Conservation (phyloP, 1,139 yeast genomes). For the Magnusiomyces tetraspermus region DNA sequence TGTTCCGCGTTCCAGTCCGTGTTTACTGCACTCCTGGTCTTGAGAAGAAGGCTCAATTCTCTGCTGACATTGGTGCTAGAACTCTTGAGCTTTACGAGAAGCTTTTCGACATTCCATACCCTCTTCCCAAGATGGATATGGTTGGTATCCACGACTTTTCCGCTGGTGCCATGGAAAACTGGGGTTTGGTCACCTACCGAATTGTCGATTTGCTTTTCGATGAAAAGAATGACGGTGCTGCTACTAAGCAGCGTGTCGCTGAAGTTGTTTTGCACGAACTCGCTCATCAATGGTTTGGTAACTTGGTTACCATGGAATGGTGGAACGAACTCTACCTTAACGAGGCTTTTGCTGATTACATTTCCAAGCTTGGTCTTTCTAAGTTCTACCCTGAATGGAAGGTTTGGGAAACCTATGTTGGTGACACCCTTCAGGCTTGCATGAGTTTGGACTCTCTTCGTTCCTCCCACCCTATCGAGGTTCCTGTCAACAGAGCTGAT, state of each 20-base stretch:
- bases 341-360: slow-evolving; percentile 91
- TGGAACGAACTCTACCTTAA: slow-evolving; percentile 92
- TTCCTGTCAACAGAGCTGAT: slow-evolving; percentile 69
- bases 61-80: slow-evolving; percentile 64
- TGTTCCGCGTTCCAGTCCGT: slow-evolving; percentile 68
- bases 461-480: slow-evolving; percentile 80
- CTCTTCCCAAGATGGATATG: slow-evolving; percentile 74
- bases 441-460: slow-evolving; percentile 63
- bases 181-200: slow-evolving; percentile 80
- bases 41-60: slow-evolving; percentile 55
- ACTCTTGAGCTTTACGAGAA: slow-evolving; percentile 62
- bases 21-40: slow-evolving; percentile 73
- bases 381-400: slow-evolving; percentile 79
- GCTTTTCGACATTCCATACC: slow-evolving; percentile 54
- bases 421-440: slow-evolving; percentile 62
- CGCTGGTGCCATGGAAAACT: slow-evolving; percentile 90
- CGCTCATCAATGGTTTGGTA: slow-evolving; percentile 93
- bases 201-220: slow-evolving; percentile 66
- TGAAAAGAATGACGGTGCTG: slow-evolving; percentile 54
- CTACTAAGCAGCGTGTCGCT: slow-evolving; percentile 67
- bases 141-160: slow-evolving; percentile 76
- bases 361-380: slow-evolving; percentile 73
- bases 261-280: slow-evolving; percentile 85
- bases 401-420: slow-evolving; percentile 66
- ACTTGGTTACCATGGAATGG: slow-evolving; percentile 88